phyloP scores from a whole-genome alignment of 192 early-diverging fungal species.

The Mortierella claussenii region DNA sequence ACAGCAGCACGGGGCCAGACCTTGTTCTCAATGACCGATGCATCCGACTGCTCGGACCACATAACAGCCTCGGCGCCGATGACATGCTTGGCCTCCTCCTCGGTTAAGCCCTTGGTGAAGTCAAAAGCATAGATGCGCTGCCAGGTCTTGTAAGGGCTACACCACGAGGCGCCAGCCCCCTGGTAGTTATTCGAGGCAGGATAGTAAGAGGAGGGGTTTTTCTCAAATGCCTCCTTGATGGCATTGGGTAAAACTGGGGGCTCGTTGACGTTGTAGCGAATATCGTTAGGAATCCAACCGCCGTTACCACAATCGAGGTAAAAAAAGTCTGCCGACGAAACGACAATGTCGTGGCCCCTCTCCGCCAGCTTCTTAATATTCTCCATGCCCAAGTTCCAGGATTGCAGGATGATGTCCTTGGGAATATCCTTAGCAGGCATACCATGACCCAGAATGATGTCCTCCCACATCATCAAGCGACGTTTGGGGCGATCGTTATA shows the following conservation, averaged over 20 bases:
- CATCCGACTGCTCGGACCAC: constrained; percentile 78
- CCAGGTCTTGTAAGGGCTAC: constrained; percentile 81
- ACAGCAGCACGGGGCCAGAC: constrained; percentile 79
- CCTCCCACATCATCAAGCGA: constrained; percentile 82
- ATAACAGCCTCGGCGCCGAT: constrained; percentile 76
- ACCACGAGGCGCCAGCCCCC: constrained; percentile 73
- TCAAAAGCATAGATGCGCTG: constrained; percentile 77
- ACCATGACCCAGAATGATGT: constrained; percentile 54
- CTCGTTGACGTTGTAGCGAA: constrained; percentile 56
- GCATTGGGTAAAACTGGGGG: constrained; percentile 34
- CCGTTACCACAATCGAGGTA: constrained; percentile 84
- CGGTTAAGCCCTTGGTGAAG: constrained; percentile 65
- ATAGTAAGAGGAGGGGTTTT: constrained; percentile 27
- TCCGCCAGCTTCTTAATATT: constrained; percentile 64
- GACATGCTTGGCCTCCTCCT: constrained; percentile 63
- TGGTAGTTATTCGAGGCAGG: constrained; percentile 50
- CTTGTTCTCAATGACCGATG: constrained; percentile 64
- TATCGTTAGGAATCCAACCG: constrained; percentile 71
- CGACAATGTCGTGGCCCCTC: constrained; percentile 73
- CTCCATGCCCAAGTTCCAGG: constrained; percentile 68
- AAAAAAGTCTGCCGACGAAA: constrained; percentile 69
- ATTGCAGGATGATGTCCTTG: constrained; percentile 71
- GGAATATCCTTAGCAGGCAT: constrained; percentile 59
- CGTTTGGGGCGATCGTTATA: constrained; percentile 56
- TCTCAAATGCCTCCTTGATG: constrained; percentile 37